Evolutionary conservation across 768 basidiomycete genomes (phyloP), one percentile per base, ranked within the genome.

Genomic region (Collybia mongolica): DNA sequence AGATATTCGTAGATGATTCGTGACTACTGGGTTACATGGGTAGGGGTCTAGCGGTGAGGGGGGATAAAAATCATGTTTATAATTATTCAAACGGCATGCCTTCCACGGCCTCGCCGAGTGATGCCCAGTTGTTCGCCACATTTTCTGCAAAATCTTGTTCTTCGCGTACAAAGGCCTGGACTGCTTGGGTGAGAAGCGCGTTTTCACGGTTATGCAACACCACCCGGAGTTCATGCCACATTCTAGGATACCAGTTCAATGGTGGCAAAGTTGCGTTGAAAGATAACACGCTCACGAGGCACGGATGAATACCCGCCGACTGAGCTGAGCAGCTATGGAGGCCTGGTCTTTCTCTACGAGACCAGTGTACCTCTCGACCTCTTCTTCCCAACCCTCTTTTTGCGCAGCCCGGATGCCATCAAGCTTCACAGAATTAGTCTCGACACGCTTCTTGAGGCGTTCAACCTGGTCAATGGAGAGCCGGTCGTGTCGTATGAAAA

Each of bases 211-310:
- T 93, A 66, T 97, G 93, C 39, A 96, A 72, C 32, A 98, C 86
- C 15, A 93, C 90, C 19, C 91, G 84, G n/a, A 96, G 75, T 66
- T 98, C 94, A 60, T 96, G 90, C 93, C 94, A 98, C 80, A 97
- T 82, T 56, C 94, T 93, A 57, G 24, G 28, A 48, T 2, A 29
- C 28, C 12, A 28, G 11, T 15, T 47, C n/a, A 35, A 54, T 2
- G 8, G 20, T 15, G 23, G 14, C 7, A 14, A 29, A 5, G 7
- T 26, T 20, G 35, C 24, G 18, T 29, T 6, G 15, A n/a, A 5
- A 37, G 20, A 46, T 39, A 5, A 8, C 39, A 17, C 4, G 64
- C 83, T 60, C 60, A 93, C 91, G 86, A 90, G 48, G 88, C 87
- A 46, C 90, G 84, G 51, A 96, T 87, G 62, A 94, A 97, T 8